Base-by-base conservation (phyloP, 2,329 filamentous ascomycete genomes). In the Aschersonia sp. region DNA sequence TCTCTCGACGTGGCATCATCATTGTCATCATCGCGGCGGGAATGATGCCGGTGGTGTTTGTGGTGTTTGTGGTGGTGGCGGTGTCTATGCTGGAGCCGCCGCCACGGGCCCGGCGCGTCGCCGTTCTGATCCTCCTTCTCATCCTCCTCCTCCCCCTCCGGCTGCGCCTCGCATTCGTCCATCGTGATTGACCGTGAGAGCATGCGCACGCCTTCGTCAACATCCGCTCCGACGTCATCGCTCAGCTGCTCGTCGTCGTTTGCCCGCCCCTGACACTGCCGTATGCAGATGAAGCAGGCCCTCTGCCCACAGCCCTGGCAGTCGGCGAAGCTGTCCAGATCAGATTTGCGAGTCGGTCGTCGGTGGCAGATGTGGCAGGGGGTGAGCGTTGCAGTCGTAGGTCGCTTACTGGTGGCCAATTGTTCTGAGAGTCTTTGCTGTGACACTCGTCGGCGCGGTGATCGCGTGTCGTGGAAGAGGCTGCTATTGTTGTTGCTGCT, bases 321-420 rank as follows among this genome's bases (percentile, higher is more conserved):
- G 55, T 78, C 70, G 44, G 78, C 73, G 57, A 79, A 85, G 8
- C 75, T 76, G 59, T 83, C 79, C 35, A 85, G 69, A 49, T 85
- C 79, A 5, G 71, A 71, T 58, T 76, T 82, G 54, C 78, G 78
- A 46, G 71, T 80, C 1, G 82, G 82, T 47, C 74, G 73, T 42
- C 79, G 74, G 55, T 75, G 74, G 68, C 82, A 86, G 52, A 84
- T 76, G 63, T 85, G 78, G 60, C 82, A 86, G 0, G 80, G 72
- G 40, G 63, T 66, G 30, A 79, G 64, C 5, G 64, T 7, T 14
- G 10, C 10, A 7, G 7, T 42, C 9, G 11, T 22, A 5, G 35
- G 4, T 37, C 12, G 22, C 22, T 22, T 22, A 22, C 22, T 22
- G 4, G 22, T 22, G 22, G 22, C 4, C 22, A 22, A 22, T 22